Base-by-base conservation (phyloP, 768 basidiomycete genomes). In the Asterophora parasitica region DNA sequence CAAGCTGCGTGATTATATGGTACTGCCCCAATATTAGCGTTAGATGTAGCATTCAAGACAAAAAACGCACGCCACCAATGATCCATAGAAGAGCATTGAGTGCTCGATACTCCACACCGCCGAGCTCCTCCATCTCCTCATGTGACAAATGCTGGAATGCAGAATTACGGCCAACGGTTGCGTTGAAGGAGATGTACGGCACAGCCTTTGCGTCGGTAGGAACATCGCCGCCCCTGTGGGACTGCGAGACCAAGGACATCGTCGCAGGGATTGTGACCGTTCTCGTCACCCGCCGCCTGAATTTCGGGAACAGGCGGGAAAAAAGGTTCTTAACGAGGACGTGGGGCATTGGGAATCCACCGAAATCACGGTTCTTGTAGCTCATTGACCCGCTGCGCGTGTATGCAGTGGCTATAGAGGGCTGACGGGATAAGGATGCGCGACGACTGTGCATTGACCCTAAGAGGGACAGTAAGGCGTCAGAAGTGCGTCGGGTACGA, bases 81-180 rank as follows among this genome's bases (percentile, higher is more conserved):
- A 94, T 77, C 86, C 88, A 94, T 8, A 92, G 69, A 42, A 96
- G 64, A 2, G 85, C 79, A 36, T 83, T 84, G 53, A 96, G 67
- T 10, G 87, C 88, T 8, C 92, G 77, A 60, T 89, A 98, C 63
- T 99, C 95, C 6, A 96, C 86, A 15, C 95, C 94, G 4, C 93
- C 93, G 4, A 98, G 69, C 63, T 96, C 92, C 55, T 95, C 92
- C 56, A 89, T 69, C 59, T 97, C 88, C 39, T 92, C 90, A 15
- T 78, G 74, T 0, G 83, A 88, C 44, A 95, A 66, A 54, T 64
- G 70, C 31, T 77, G 75, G 54, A 90, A 90, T 2, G 69, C 68
- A 3, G 87, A 91, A 61, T 94, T 95, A 28, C 83, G 76, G 0
- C 91, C 88, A n/a, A 93, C 89, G 2, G 78, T 61, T 0, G 91